Evolutionary conservation across 192 early-diverging fungal species (phyloP).

Genomic region (Geosiphon pyriformis): DNA sequence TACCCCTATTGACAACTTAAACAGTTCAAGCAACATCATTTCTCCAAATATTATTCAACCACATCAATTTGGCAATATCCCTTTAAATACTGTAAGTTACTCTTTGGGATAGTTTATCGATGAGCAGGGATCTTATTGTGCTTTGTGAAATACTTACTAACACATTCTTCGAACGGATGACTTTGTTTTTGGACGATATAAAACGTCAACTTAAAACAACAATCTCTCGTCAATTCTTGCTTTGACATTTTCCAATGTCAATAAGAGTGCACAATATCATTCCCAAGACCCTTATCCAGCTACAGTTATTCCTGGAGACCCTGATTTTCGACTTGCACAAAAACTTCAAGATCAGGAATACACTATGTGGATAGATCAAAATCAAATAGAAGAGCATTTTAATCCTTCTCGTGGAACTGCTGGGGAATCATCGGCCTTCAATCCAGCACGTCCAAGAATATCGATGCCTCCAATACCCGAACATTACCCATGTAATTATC

Average conservation of each 20-base stretch:
- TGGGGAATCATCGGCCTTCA: not conserved
- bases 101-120: not conserved
- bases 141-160: no score
- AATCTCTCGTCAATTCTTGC: no score
- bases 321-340: conserved; percentile 20
- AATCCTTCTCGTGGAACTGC: not conserved
- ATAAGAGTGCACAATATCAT: conserved; percentile 11
- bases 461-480: conserved; percentile 20
- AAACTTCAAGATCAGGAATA: conserved; percentile 24
- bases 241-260: no score
- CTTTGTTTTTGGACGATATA: no score
- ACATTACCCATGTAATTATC: conserved; percentile 21
- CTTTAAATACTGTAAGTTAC: not conserved
- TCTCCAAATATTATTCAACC: no score
- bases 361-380: conserved; percentile 7
- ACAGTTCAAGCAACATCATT: no score
- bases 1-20: conserved; percentile 10
- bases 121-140: not conserved
- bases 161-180: no score
- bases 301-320: conserved; percentile 4
- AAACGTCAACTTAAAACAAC: no score
- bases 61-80: not conserved
- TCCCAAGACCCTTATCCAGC: conserved; percentile 20
- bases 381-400: not conserved
- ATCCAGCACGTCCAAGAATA: not conserved